Base-by-base conservation (phyloP, 495 filamentous ascomycete genomes). In the Terfezia claveryi region DNA sequence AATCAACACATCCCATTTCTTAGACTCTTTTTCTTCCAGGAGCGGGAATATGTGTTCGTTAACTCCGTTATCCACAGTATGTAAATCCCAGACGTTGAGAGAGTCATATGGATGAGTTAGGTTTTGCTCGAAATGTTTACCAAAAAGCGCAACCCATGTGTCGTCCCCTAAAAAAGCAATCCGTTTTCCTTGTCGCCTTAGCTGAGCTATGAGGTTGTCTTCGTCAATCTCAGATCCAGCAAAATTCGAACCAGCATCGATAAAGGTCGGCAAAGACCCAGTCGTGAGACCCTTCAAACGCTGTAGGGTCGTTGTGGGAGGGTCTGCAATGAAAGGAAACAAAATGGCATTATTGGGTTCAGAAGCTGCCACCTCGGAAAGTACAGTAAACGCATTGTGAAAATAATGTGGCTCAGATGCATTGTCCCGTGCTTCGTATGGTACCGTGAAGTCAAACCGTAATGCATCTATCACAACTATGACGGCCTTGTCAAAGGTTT, bases 51-150 rank as follows among this genome's bases (percentile, higher is more conserved):
- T 78, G 64, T 96, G 81, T 62, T 93, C 81, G 11, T 76, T 83
- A n/a, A 98, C 91, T 1, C 91, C 91, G 61, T 94, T 92, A 62
- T 98, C 91, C 14, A 98, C 83, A 0, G 92, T 96, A 62, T 95
- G 87, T 63, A 98, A 67, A 66, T 98, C 91, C 87, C 87, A 95
- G 5, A 95, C 91, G 64, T 96, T 95, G 68, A 98, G 88, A 46
- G 89, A 95, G 67, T 96, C 88, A 65, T 92, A 95, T 2, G 91
- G 77, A 56, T 72, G 74, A 56, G 86, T 91, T 53, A 96, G 75
- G 46, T 87, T 81, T 2, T 76, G 70, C 64, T 94, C 81, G 62
- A 98, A 96, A 66, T 92, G 85, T 8, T 76, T 85, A 0, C 92
- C 92, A 62, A 95, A 98, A 41, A 98, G 69, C 38, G 83, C 71